Evolutionary conservation across 2,329 filamentous ascomycete genomes (phyloP), one percentile per base, ranked within the genome.

Genomic region (Paramyrothecium roridum): DNA sequence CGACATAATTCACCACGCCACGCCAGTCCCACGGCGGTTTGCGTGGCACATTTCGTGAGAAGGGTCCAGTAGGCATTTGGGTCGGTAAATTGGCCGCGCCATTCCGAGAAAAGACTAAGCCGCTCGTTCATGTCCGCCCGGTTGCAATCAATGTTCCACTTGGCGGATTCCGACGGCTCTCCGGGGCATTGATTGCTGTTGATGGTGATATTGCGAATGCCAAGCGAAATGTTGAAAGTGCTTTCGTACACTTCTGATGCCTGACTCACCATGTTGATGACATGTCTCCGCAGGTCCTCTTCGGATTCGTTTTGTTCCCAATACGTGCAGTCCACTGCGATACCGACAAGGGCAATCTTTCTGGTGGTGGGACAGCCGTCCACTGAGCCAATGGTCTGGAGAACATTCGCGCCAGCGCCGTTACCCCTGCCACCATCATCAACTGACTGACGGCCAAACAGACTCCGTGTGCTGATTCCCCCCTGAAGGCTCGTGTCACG

Each of bases 271-370:
- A 91, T 81, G 52, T 78, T 80, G 63, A 99, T 92, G 59, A 99
- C 82, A 68, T 95, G 95, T 58, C 82, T 71, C 54, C 87, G 82
- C 22, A 88, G 82, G 8, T 63, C 69, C n/a, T 83, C 77, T 52
- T 83, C 78, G 21, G 80, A 82, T 16, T 33, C 30, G 58, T 86
- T 82, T 70, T 97, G 96, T 3, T 80, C 79, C 43, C 87, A 91
- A 69, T 98, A 98, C 10, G 85, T 90, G 77, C 95, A 99, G 71
- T 99, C 95, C 0, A 92, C 95, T 10, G 92, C 95, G 40, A 98
- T 86, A 26, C 95, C 95, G 22, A 99, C 85, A 45, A 98, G 80
- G 1, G 95, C 95, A 19, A 99, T 91, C 72, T 90, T 96, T 62
- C 92, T 86, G n/a, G 91, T 93, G 1, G 81, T 87, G 7, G 93